These are phyloP conservation scores for Allium sativum DNA, from an alignment of 106 monocot species.

Conservation along the genomic window DNA sequence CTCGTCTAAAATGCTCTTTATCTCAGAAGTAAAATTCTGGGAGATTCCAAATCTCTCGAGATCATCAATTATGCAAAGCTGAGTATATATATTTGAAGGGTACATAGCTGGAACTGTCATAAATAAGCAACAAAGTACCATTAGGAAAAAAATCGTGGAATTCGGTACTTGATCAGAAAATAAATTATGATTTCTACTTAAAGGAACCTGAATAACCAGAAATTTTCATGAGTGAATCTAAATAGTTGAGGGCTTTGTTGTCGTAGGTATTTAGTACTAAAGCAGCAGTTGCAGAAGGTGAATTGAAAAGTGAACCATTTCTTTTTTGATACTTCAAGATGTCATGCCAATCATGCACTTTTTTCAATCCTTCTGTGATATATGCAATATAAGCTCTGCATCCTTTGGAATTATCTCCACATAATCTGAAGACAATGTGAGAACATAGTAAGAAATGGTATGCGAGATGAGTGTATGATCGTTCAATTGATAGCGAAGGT, in stretches of 20 bases:
- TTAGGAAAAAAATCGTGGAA: background rate
- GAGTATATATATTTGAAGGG: conserved; percentile 36
- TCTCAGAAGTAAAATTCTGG: conserved; percentile 44
- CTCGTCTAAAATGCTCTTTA: conserved; percentile 54
- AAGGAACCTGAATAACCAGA: conserved; percentile 62
- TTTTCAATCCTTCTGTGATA: conserved; percentile 69
- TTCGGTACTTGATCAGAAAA: too few species aligned
- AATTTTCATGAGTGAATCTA: conserved; percentile 28
- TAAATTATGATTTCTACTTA: too few species aligned
- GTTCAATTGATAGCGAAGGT: too few species aligned
- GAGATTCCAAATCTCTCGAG: conserved; percentile 68
- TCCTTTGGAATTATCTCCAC: conserved; percentile 27
- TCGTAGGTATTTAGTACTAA: conserved; percentile 29
- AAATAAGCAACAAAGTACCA: conserved; percentile 1
- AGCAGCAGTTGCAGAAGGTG: conserved; percentile 82
- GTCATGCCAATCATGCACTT: conserved; percentile 34
- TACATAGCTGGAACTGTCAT: conserved; percentile 62
- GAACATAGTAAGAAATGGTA: conserved; percentile 2
- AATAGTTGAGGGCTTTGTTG: conserved; percentile 50
- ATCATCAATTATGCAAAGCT: conserved; percentile 47
- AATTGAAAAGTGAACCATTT: conserved; percentile 88
- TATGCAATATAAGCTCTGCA: conserved; percentile 58
- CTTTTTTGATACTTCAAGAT: conserved; percentile 65
- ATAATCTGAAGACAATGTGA: conserved; percentile 12
- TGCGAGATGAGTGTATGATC: background rate